A percentile compares a stretch with the other conserved stretches of the same genome.
phyloP scores from a whole-genome alignment of 257 asterid genomes.

The Rubia yunnanensis region DNA sequence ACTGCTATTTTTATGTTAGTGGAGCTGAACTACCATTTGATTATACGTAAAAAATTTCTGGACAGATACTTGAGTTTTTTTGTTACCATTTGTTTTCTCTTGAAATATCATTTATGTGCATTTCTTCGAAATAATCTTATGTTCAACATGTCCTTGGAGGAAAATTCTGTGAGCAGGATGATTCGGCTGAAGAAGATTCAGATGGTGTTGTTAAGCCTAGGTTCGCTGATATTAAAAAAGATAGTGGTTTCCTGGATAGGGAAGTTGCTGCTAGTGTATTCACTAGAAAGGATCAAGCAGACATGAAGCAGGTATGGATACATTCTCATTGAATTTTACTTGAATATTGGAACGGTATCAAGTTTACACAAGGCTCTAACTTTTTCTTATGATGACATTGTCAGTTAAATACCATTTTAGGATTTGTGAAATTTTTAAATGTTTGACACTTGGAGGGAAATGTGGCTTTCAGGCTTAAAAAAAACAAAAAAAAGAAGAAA shows the following conservation, averaged over 20 bases:
- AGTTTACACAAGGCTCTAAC: too few relatives aligned
- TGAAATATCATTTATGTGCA: background rate
- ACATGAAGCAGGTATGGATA: slow-evolving; percentile 57
- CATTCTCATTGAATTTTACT: background rate
- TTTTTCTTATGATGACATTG: background rate
- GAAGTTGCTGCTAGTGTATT: slow-evolving; percentile 97
- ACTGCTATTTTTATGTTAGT: background rate
- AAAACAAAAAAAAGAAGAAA: too few relatives aligned
- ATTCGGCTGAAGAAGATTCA: slow-evolving; percentile 36
- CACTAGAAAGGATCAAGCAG: slow-evolving; percentile 70
- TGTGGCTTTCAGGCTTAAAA: background rate
- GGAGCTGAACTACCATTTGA: background rate
- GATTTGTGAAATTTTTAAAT: background rate
- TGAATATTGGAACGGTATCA: background rate
- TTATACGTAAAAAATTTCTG: background rate
- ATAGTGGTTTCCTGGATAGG: slow-evolving; percentile 68
- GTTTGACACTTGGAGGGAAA: background rate
- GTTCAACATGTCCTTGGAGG: slow-evolving; percentile 58
- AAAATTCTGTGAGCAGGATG: slow-evolving; percentile 39
- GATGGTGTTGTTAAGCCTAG: slow-evolving; percentile 54
- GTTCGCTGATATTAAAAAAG: slow-evolving; percentile 58
- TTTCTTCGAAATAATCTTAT: slow-evolving; percentile 19
- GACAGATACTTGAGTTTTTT: background rate
- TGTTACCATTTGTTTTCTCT: background rate
- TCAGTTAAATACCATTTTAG: too few relatives aligned